These are phyloP conservation scores for Termitomyces titanicus DNA, from an alignment of 768 basidiomycete genomes.

Conservation along the genomic window DNA sequence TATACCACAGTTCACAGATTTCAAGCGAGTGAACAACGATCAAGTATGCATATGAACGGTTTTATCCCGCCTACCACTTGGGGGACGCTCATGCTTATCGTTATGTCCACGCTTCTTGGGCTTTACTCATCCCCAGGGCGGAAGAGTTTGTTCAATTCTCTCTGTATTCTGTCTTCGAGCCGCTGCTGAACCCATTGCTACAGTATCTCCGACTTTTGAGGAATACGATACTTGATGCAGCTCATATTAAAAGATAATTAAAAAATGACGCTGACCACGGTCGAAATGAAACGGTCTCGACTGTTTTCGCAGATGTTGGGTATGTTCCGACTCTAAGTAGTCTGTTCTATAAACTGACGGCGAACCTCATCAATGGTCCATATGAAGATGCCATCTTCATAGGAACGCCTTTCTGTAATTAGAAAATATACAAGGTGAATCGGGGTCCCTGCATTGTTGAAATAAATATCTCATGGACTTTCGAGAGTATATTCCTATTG, in stretches of 20 bases:
- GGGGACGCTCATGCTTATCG: no score
- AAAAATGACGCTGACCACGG: constrained; percentile 36
- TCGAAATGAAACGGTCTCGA: constrained; percentile 42
- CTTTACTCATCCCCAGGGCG: constrained; percentile 36
- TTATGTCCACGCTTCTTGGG: constrained; percentile 39
- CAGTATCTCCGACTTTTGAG: constrained; percentile 17
- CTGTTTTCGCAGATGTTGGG: constrained; percentile 38
- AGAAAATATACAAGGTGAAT: background rate
- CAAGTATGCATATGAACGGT: constrained; percentile 18
- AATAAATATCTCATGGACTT: no score
- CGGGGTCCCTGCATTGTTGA: background rate
- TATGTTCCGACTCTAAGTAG: background rate
- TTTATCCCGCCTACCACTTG: no score
- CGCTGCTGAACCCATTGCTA: background rate
- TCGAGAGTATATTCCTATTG: no score
- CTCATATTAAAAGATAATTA: constrained; percentile 53
- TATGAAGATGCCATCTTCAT: constrained; percentile 40
- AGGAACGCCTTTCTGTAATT: constrained; percentile 31
- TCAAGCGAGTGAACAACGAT: constrained; percentile 24
- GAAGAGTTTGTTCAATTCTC: constrained; percentile 20
- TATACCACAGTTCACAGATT: constrained; percentile 19
- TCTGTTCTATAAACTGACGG: background rate
- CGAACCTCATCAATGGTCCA: constrained; percentile 6
- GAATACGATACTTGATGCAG: no score
- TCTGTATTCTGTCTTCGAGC: background rate